Evolutionary conservation across 768 basidiomycete species (phyloP).

Genomic region (Leccinum fibrillosum): DNA sequence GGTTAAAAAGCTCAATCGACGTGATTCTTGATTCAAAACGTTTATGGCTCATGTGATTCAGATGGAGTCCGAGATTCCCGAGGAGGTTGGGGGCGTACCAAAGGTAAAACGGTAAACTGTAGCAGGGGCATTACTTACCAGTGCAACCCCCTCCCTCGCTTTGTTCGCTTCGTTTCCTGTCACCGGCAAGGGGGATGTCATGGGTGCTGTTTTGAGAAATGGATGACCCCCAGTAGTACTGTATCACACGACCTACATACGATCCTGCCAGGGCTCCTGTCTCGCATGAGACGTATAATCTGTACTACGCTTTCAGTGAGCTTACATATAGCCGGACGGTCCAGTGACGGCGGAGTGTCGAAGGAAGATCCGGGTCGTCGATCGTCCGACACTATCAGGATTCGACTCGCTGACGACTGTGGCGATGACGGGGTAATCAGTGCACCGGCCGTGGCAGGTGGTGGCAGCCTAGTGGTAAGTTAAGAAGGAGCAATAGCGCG

Average conservation of each 20-base stretch:
- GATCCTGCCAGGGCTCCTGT: not conserved
- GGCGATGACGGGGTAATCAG: too few relatives aligned
- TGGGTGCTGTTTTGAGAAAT: not conserved
- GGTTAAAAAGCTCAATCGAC: not conserved
- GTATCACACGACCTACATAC: not conserved
- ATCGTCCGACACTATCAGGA: too few relatives aligned
- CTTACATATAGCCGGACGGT: too few relatives aligned
- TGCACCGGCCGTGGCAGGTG: too few relatives aligned
- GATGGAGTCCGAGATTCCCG: not conserved
- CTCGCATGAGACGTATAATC: too few relatives aligned
- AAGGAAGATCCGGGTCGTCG: too few relatives aligned
- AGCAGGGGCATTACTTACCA: too few relatives aligned
- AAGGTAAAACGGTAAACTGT: not conserved
- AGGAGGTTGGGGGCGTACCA: not conserved
- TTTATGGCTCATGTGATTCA: not conserved
- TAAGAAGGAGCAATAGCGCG: too few relatives aligned
- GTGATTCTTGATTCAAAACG: not conserved
- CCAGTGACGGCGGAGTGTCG: too few relatives aligned
- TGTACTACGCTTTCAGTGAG: too few relatives aligned
- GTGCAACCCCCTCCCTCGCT: not conserved
- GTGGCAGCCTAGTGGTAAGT: too few relatives aligned
- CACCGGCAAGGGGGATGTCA: not conserved
- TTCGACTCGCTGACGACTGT: too few relatives aligned
- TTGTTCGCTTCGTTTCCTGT: not conserved
- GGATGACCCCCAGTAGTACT: not conserved